Conservation (phyloP, 768 basidiomycete species). For the Kwoniella shandongensis region DNA sequence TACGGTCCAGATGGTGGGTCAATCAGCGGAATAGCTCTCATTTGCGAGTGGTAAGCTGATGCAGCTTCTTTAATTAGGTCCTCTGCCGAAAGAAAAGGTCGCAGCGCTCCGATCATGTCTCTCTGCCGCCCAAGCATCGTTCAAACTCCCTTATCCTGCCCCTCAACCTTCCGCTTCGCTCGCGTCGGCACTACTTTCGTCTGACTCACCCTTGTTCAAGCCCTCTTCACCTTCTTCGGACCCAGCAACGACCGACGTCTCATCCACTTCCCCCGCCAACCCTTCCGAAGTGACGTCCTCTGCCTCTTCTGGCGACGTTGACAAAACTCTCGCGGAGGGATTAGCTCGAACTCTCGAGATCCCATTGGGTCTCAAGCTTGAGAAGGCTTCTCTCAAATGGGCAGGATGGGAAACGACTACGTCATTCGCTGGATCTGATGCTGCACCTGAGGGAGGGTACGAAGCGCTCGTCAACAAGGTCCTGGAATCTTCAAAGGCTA, state of each 20-base stretch:
- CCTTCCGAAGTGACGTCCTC: slow-evolving; percentile 24
- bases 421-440: slow-evolving; percentile 48
- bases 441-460: slow-evolving; percentile 50
- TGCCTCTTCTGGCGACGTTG: background rate
- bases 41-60: background rate
- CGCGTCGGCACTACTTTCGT: slow-evolving; percentile 39
- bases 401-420: slow-evolving; percentile 49
- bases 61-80: slow-evolving; percentile 19
- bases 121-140: slow-evolving; percentile 41
- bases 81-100: slow-evolving; percentile 22
- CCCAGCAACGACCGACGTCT: slow-evolving; percentile 25
- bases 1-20: slow-evolving; percentile 43
- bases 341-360: slow-evolving; percentile 48
- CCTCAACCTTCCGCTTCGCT: slow-evolving; percentile 37
- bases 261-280: slow-evolving; percentile 37
- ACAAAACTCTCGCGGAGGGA: slow-evolving; percentile 28
- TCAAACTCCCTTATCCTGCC: slow-evolving; percentile 37
- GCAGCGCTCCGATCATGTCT: slow-evolving; percentile 35
- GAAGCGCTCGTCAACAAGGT: slow-evolving; percentile 40
- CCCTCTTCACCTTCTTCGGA: slow-evolving; percentile 13
- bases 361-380: slow-evolving; percentile 46
- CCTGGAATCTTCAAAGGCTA: slow-evolving; percentile 28
- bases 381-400: slow-evolving; percentile 46
- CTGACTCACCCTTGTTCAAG: slow-evolving; percentile 38
- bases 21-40: background rate